A percentile compares a stretch with the other conserved stretches of the same genome.
phyloP scores from a whole-genome alignment of 441 rosid species.

The Jatropha podagrica region DNA sequence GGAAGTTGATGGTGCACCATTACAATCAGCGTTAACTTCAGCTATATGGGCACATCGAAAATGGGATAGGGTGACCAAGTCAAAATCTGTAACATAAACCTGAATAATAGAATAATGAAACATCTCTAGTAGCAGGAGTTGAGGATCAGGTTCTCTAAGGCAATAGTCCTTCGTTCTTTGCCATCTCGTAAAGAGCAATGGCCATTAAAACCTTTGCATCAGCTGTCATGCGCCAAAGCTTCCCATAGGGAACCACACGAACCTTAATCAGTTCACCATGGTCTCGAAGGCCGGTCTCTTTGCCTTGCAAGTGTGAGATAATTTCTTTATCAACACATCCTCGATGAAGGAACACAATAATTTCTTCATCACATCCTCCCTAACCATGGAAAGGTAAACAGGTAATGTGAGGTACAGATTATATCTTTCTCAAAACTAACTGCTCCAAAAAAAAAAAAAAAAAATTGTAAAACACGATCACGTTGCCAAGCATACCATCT shows the following conservation, averaged over 20 bases:
- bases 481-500: background rate
- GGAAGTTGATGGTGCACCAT: background rate
- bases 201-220: constrained; percentile 76
- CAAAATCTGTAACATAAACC: background rate
- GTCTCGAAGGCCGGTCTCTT: constrained; percentile 66
- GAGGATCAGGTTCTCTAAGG: constrained; percentile 22
- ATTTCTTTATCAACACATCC: constrained; percentile 48
- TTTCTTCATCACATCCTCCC: constrained; percentile 96
- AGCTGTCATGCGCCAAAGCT: constrained; percentile 75
- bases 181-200: constrained; percentile 77
- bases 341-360: constrained; percentile 41
- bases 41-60: background rate
- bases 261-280: constrained; percentile 85
- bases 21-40: background rate
- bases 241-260: constrained; percentile 50
- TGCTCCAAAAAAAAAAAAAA: background rate
- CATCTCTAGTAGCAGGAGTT: no score
- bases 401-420: constrained; percentile 6
- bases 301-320: constrained; percentile 67
- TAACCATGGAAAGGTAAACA: constrained; percentile 28
- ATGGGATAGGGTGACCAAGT: background rate
- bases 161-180: constrained; percentile 51
- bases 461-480: background rate
- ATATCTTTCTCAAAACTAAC: background rate
- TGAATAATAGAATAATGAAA: background rate